phyloP scores from a whole-genome alignment of 305 asterid genomes.

The Solanum hybrid region DNA sequence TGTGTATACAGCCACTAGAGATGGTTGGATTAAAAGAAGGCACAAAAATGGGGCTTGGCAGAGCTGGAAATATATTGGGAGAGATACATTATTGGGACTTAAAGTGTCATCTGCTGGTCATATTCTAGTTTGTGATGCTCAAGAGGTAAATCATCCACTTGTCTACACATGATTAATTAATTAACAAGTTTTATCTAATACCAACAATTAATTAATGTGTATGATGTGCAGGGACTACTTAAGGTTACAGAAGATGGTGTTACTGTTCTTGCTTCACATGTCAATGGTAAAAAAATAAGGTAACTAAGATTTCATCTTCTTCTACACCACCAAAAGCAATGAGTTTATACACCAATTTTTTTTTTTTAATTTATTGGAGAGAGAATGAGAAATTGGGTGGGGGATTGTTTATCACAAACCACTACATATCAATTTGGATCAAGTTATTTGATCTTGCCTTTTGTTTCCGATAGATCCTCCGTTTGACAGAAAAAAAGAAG shows the following conservation, averaged over 20 bases:
- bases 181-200: not conserved
- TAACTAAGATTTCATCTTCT: not conserved
- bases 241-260: constrained; percentile 49
- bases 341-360: not conserved
- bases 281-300: constrained; percentile 43
- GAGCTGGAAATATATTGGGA: constrained; percentile 31
- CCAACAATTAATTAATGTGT: not conserved
- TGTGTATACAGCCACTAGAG: constrained; percentile 54
- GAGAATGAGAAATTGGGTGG: not conserved
- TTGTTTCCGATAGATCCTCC: not conserved
- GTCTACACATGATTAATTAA: not conserved
- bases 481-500: not conserved
- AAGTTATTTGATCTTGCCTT: not conserved
- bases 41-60: constrained; percentile 59
- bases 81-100: constrained; percentile 32
- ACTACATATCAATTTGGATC: not conserved
- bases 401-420: not conserved
- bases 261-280: constrained; percentile 35
- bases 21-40: constrained; percentile 57
- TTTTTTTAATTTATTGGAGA: not conserved
- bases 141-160: constrained; percentile 12
- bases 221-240: constrained; percentile 44
- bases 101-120: constrained; percentile 37
- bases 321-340: not conserved
- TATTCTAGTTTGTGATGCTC: constrained; percentile 42